Evolutionary conservation across 164 flowering plant species (phyloP), one percentile per base, ranked within the genome.

Genomic region (Vitis vinifera): DNA sequence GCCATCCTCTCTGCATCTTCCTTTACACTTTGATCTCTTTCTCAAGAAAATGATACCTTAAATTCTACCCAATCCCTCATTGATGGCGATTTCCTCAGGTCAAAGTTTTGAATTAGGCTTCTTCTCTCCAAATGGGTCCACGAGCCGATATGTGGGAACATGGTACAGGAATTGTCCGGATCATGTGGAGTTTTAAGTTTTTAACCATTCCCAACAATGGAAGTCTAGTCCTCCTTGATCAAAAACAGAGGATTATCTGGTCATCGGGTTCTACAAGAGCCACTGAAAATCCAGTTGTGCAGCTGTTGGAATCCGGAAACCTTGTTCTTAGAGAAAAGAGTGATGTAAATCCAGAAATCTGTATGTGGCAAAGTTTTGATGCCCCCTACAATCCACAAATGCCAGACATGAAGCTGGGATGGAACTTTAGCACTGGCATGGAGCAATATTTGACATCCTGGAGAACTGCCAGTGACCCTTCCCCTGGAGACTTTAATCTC

Each of bases 21-120:
- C 10, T 6, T 37, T 37, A 53, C n/a, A n/a, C 56, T 53, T 53
- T 0, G 56, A 53, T 53, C 5, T 53, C 56, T 53, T 53, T 53
- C 56, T 53, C 56, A 53, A 5, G 56, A 12, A 53, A 13, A 13
- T 53, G 17, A 53, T 53, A 13, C 56, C 56, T 1, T 53, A 53
- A 53, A 14, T 13, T n/a, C 56, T 2, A 15, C 56, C 14, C 56
- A 53, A 13, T 53, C 56, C 56, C 4, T 53, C 7, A 6, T 14
- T 53, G 56, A 14, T 53, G 56, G n/a, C 0, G 13, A 53, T 53
- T 53, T 53, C 56, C 44, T 37, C 56, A 53, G 56, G 15, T 0
- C 56, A 53, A 53, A 11, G 44, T 6, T 37, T 66, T 27, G 70
- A 59, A 52, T 44, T 71, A 11, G 76, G 76, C 5, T 73, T 73